These are phyloP conservation scores for Coniochaeta sp. DNA, from an alignment of 2,329 filamentous ascomycete species.

Conservation along the genomic window DNA sequence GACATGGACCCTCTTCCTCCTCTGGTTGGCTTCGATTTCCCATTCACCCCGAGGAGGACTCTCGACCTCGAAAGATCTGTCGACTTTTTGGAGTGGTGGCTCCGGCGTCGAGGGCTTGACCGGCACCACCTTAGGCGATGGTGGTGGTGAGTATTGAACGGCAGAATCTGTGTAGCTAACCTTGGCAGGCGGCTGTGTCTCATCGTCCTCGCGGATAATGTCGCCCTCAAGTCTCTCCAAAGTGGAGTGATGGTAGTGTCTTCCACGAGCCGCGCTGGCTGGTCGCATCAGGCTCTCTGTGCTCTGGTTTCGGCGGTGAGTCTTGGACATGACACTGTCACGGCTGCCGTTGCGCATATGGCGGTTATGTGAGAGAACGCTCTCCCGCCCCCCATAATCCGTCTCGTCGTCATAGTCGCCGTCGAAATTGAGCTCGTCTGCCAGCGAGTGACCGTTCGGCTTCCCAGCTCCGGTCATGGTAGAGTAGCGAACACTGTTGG, in stretches of 20 bases:
- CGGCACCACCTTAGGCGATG: slow-evolving; percentile 54
- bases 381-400: slow-evolving; percentile 63
- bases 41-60: slow-evolving; percentile 37
- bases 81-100: slow-evolving; percentile 24
- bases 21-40: slow-evolving; percentile 67
- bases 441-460: slow-evolving; percentile 66
- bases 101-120: slow-evolving; percentile 35
- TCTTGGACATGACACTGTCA: slow-evolving; percentile 43
- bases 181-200: slow-evolving; percentile 23
- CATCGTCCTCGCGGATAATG: slow-evolving; percentile 42
- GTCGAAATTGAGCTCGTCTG: slow-evolving; percentile 85
- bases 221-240: slow-evolving; percentile 48
- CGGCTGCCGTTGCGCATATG: slow-evolving; percentile 50
- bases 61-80: slow-evolving; percentile 35
- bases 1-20: slow-evolving; percentile 59
- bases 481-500: slow-evolving; percentile 68
- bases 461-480: slow-evolving; percentile 54
- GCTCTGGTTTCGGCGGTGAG: slow-evolving; percentile 50
- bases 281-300: slow-evolving; percentile 49
- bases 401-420: slow-evolving; percentile 68
- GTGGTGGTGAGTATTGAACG: slow-evolving; percentile 75
- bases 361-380: slow-evolving; percentile 42
- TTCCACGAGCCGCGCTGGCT: slow-evolving; percentile 45
- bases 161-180: slow-evolving; percentile 65
- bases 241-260: slow-evolving; percentile 46